Evolutionary conservation across 768 basidiomycete species (phyloP).

Genomic region (Leccinum longicurvipes): DNA sequence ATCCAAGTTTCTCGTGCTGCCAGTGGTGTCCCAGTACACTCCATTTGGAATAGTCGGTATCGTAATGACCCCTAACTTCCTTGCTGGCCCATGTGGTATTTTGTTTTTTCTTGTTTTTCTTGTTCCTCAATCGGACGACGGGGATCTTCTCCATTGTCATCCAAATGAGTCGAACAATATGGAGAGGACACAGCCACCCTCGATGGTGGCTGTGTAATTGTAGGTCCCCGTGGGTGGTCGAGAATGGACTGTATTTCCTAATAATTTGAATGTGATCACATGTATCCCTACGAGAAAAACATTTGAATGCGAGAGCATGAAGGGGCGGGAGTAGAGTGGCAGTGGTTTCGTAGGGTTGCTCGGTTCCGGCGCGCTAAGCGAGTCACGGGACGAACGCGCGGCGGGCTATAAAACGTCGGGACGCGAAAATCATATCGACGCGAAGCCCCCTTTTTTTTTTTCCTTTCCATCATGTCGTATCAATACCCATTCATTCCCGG

Average conservation of each 20-base stretch:
- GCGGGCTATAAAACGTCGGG: slow-evolving; percentile 32
- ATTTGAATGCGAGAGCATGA: too few relatives aligned
- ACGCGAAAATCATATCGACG: slow-evolving; percentile 10
- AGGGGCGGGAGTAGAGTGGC: neutral
- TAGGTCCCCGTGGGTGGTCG: neutral
- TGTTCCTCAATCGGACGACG: too few relatives aligned
- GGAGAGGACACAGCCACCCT: neutral
- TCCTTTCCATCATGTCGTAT: slow-evolving; percentile 44
- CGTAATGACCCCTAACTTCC: too few relatives aligned
- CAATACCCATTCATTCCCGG: slow-evolving; percentile 45
- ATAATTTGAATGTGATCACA: too few relatives aligned
- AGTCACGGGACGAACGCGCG: slow-evolving; percentile 22
- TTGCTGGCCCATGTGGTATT: too few relatives aligned
- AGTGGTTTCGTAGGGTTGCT: slow-evolving; percentile 8
- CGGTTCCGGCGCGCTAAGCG: slow-evolving; percentile 5
- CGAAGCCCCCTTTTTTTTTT: slow-evolving; percentile 28
- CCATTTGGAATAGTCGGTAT: too few relatives aligned
- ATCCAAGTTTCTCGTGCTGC: too few relatives aligned
- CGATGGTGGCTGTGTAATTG: neutral
- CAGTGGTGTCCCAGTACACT: too few relatives aligned
- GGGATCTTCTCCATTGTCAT: neutral
- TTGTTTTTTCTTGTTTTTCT: neutral
- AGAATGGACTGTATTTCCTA: too few relatives aligned
- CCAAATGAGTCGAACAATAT: neutral
- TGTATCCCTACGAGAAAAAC: neutral